Percentiles rank a stretch among this genome's conserved stretches.
Evolutionary conservation across 352 stramenopile species (phyloP).

Genomic region (Globisporangium emineosum): DNA sequence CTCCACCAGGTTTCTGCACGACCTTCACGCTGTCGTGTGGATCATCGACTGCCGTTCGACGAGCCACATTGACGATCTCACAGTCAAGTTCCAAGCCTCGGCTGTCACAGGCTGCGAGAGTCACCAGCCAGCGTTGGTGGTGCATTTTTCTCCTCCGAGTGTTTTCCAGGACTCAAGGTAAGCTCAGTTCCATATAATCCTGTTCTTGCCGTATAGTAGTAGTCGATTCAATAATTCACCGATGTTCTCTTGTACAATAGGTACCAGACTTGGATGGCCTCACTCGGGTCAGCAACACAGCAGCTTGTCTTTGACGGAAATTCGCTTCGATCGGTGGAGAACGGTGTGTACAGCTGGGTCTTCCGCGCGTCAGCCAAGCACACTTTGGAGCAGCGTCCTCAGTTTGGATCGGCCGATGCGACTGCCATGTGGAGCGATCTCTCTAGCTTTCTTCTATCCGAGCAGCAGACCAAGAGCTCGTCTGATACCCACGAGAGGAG

Average conservation of each 20-base stretch:
- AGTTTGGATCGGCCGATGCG: conserved; percentile 8
- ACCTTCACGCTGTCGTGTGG: conserved; percentile 45
- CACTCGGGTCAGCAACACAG: conserved; percentile 15
- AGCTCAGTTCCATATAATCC: neutral
- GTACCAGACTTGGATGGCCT: conserved; percentile 34
- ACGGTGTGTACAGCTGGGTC: conserved; percentile 50
- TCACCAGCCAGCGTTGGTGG: conserved; percentile 46
- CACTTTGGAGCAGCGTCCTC: conserved; percentile 12
- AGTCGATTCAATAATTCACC: neutral
- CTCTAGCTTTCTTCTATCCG: neutral
- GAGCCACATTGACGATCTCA: conserved; percentile 29
- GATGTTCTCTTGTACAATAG: neutral
- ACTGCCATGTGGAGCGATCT: conserved; percentile 10
- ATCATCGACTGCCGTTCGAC: conserved; percentile 45
- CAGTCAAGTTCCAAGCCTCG: conserved; percentile 17
- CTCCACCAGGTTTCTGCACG: conserved; percentile 20
- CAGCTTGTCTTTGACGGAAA: conserved; percentile 53
- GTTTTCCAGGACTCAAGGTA: conserved; percentile 31
- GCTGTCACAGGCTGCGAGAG: conserved; percentile 17
- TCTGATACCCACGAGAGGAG: conserved; percentile 10
- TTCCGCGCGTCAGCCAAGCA: conserved; percentile 45
- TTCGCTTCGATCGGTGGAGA: conserved; percentile 25
- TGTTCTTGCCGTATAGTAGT: no score
- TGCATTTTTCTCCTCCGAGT: conserved; percentile 46
- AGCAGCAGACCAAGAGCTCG: neutral